phyloP scores from a whole-genome alignment of 371 early-diverging fungal genomes.

The Mycotypha africana region DNA sequence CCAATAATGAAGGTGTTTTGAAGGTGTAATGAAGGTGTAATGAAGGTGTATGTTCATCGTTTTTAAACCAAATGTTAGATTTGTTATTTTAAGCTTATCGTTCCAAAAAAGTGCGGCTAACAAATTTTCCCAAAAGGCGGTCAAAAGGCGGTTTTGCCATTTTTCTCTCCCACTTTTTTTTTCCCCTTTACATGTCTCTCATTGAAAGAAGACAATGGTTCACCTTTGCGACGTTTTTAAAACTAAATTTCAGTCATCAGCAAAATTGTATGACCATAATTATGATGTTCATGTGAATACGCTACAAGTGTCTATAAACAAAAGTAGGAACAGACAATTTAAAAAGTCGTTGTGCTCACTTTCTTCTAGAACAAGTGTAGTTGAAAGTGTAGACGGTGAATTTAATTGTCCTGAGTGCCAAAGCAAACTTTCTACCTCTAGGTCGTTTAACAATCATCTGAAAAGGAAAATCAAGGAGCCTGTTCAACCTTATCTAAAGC shows the following conservation, averaged over 20 bases:
- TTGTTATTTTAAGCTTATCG: slow-evolving; percentile 6
- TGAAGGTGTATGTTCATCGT: no score
- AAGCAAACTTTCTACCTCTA: slow-evolving; percentile 2
- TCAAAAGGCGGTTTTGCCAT: no score
- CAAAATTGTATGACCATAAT: slow-evolving; percentile 1
- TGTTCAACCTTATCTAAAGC: background rate
- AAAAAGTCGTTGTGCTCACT: slow-evolving; percentile 3
- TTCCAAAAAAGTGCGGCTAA: no score
- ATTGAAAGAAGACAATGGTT: background rate
- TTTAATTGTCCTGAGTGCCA: slow-evolving; percentile 3
- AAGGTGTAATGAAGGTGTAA: no score
- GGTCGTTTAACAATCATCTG: slow-evolving; percentile 1
- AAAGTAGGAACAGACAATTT: slow-evolving; percentile 2
- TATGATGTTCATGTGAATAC: slow-evolving; percentile 8
- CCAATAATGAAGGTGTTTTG: no score
- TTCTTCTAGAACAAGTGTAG: slow-evolving; percentile 3
- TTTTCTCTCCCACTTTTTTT: no score
- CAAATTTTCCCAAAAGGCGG: no score
- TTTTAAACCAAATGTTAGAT: slow-evolving; percentile 5
- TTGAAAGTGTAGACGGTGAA: slow-evolving; percentile 1
- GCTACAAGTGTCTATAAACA: slow-evolving; percentile 7
- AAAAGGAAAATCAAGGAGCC: slow-evolving; percentile 1
- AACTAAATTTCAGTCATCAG: background rate
- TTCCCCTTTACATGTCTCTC: background rate
- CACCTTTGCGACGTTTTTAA: background rate